A percentile compares a stretch with the other conserved stretches of the same genome.
Conservation (phyloP, 2,329 filamentous ascomycete genomes). For the Ustulina deusta region DNA sequence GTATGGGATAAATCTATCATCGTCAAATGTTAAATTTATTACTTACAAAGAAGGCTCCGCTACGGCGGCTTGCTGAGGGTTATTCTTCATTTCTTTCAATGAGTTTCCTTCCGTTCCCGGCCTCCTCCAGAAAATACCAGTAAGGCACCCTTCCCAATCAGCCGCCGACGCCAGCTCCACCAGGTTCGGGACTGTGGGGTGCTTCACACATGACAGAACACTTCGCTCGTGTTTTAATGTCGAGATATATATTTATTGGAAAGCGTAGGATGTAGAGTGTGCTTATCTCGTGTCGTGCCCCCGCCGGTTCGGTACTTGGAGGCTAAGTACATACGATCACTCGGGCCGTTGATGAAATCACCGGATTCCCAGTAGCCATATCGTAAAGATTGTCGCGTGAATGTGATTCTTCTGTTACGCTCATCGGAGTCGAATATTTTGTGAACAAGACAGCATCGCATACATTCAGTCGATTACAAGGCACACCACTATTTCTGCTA, state of each 20-base stretch:
- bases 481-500: too few relatives aligned
- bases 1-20: constrained; percentile 53
- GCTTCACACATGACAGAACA: constrained; percentile 47
- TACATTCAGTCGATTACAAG: neutral
- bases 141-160: constrained; percentile 52
- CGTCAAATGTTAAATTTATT: constrained; percentile 54
- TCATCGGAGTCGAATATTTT: too few relatives aligned
- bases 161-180: constrained; percentile 53
- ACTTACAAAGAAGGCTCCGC: constrained; percentile 50
- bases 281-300: too few relatives aligned
- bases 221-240: neutral
- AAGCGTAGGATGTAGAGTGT: neutral
- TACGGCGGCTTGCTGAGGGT: constrained; percentile 54
- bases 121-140: constrained; percentile 50
- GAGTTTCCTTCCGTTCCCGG: constrained; percentile 55
- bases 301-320: too few relatives aligned
- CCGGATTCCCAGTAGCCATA: too few relatives aligned
- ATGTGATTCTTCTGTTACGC: too few relatives aligned
- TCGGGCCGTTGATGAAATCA: too few relatives aligned
- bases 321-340: too few relatives aligned
- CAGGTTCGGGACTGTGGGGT: constrained; percentile 54
- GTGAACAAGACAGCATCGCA: neutral
- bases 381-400: too few relatives aligned
- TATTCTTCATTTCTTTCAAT: constrained; percentile 48
- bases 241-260: neutral